These are phyloP conservation scores for Saccharomycopsis sp. DNA, from an alignment of 805 yeast species.

Conservation along the genomic window DNA sequence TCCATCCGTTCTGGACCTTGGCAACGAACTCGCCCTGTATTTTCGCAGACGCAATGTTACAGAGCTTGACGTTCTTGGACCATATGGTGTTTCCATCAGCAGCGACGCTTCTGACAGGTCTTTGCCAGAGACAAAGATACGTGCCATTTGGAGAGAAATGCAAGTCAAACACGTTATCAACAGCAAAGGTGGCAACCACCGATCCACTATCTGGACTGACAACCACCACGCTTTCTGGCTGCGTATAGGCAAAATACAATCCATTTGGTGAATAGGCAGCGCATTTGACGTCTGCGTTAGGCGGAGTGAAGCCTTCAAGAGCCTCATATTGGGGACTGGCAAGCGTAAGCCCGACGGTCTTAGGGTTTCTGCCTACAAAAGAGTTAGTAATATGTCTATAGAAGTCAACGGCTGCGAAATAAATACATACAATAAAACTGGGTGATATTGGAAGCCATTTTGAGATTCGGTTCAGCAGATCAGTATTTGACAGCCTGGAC, in stretches of 20 bases:
- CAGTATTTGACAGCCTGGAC: neutral
- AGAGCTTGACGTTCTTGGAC: slow-evolving; percentile 74
- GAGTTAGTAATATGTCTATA: slow-evolving; percentile 8
- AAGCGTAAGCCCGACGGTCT: slow-evolving; percentile 40
- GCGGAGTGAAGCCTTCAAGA: slow-evolving; percentile 25
- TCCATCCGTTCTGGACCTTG: slow-evolving; percentile 85
- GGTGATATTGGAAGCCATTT: neutral
- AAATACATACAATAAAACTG: slow-evolving; percentile 13
- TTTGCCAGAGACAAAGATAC: slow-evolving; percentile 82
- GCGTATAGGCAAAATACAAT: slow-evolving; percentile 61
- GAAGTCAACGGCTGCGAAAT: neutral
- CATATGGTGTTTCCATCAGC: slow-evolving; percentile 47
- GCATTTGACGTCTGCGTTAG: slow-evolving; percentile 47
- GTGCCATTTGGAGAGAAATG: slow-evolving; percentile 86
- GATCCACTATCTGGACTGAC: slow-evolving; percentile 40
- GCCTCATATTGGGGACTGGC: slow-evolving; percentile 35
- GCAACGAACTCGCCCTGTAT: slow-evolving; percentile 60
- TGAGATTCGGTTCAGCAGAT: neutral
- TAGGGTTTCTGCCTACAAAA: slow-evolving; percentile 48
- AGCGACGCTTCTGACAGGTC: slow-evolving; percentile 49
- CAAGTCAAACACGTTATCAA: slow-evolving; percentile 70
- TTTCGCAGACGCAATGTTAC: slow-evolving; percentile 46
- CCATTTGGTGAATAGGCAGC: slow-evolving; percentile 68
- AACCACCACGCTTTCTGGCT: slow-evolving; percentile 52
- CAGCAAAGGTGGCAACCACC: slow-evolving; percentile 41